Evolutionary conservation across 1,139 yeast genomes (phyloP).

Genomic region (Hansenula lynferdii): DNA sequence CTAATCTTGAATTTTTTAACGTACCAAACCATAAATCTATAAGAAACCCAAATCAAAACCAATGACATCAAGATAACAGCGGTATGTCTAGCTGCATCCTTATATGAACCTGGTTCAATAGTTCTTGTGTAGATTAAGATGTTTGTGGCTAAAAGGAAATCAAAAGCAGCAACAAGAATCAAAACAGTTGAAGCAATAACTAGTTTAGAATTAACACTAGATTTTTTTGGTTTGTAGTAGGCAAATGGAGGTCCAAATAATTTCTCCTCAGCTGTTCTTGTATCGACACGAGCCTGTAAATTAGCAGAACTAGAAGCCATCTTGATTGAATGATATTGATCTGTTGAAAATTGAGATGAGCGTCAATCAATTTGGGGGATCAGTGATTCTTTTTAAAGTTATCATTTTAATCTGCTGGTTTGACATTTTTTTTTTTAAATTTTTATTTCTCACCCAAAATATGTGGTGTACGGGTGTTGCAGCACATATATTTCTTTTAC

Average conservation of each 20-base stretch:
- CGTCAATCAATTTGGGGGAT: too few species aligned
- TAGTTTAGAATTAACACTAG: constrained; percentile 17
- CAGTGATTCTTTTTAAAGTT: too few species aligned
- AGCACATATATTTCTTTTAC: too few species aligned
- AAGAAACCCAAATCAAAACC: constrained; percentile 16
- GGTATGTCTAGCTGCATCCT: constrained; percentile 15
- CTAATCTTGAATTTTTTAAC: constrained; percentile 16
- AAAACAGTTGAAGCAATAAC: constrained; percentile 21
- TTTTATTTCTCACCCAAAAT: too few species aligned
- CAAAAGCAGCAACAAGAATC: constrained; percentile 22
- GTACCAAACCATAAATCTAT: constrained; percentile 16
- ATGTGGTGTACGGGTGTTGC: too few species aligned
- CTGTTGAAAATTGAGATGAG: too few species aligned
- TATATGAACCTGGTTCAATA: constrained; percentile 16
- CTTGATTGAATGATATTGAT: too few species aligned
- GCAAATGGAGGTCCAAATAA: constrained; percentile 23
- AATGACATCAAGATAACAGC: constrained; percentile 12
- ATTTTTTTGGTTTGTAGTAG: constrained; percentile 16
- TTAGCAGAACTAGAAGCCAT: constrained; percentile 3
- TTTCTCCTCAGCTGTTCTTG: constrained; percentile 11
- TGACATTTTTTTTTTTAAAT: too few species aligned
- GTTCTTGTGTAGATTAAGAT: constrained; percentile 29
- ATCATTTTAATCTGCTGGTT: too few species aligned
- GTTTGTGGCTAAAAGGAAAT: constrained; percentile 29
- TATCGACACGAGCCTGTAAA: not conserved